Evolutionary conservation across 1,139 yeast genomes (phyloP).

Genomic region (Arxiozyma slooffiae): DNA sequence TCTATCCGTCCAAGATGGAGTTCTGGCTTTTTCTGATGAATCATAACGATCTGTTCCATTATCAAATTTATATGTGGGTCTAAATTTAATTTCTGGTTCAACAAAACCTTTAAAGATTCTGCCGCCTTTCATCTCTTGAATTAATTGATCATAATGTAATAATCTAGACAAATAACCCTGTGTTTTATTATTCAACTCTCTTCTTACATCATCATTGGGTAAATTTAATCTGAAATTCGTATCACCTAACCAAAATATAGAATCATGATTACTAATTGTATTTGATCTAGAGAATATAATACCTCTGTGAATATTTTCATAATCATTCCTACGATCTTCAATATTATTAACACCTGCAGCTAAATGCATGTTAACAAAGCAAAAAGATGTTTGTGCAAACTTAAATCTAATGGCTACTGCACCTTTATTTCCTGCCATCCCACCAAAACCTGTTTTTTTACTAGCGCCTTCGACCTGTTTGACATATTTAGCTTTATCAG

Average conservation of each 20-base stretch:
- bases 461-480: conserved; percentile 64
- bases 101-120: conserved; percentile 64
- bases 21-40: conserved; percentile 80
- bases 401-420: conserved; percentile 79
- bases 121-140: conserved; percentile 59
- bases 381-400: conserved; percentile 64
- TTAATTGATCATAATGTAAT: conserved; percentile 67
- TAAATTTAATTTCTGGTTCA: conserved; percentile 66
- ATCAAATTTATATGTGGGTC: conserved; percentile 90
- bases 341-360: conserved; percentile 83
- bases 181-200: conserved; percentile 32
- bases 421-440: conserved; percentile 93
- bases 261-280: conserved; percentile 61
- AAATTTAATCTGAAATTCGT: conserved; percentile 74
- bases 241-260: conserved; percentile 86
- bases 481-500: conserved; percentile 44
- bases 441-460: conserved; percentile 91
- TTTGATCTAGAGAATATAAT: conserved; percentile 42
- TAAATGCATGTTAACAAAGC: conserved; percentile 76
- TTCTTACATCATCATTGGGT: conserved; percentile 59
- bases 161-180: conserved; percentile 43
- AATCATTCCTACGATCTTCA: conserved; percentile 78
- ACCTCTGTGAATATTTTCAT: conserved; percentile 46
- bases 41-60: conserved; percentile 71
- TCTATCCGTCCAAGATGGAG: conserved; percentile 97